Base-by-base conservation (phyloP, 768 basidiomycete genomes). In the Cystofilobasidium ferigula region DNA sequence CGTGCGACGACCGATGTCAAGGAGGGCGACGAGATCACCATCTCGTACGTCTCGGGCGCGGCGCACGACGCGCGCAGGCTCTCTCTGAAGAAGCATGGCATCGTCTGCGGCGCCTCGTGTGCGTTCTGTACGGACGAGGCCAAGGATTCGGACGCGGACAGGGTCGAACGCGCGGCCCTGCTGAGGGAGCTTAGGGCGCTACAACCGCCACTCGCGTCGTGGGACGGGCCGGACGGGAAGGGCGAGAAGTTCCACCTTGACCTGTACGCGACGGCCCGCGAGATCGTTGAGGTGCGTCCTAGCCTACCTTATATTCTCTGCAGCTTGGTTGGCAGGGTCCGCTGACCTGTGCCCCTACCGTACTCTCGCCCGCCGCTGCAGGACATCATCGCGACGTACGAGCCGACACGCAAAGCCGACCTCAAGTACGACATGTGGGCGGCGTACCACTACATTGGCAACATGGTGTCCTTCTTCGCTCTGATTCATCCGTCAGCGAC, bases 1-100 rank as follows among this genome's bases (percentile, higher is more conserved):
- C 58, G 58, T 1, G 24, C 32, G 20, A 38, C 38, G 13, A 4
- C 9, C 5, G 58, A 43, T 14, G 28, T 60, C 26, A 24, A 42
- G 38, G 38, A 42, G 20, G 38, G 58, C 34, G 28, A 60, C 14
- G 58, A 60, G 38, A n/a, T 58, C 34, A 58, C 57, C 14, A 58
- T 58, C 8, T 26, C 12, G 12, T 58, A 58, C 32, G 34, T 20
- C 26, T 12, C 34, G 24, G 40, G 57, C 12, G n/a, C n/a, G 24
- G 35, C 16, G 14, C 30, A 36, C 32, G 57, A 58, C 3, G 24
- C 20, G 32, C 57, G 57, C 22, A 28, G 14, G 34, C 32, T 34
- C 3, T 7, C 28, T 10, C 34, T 58, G 12, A 58, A 58, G 34
- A 58, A 58, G 40, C 57, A 58, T 34, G 35, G 57, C 35, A 36